Evolutionary conservation across 257 asterid species (phyloP).

Genomic region (Gentiana straminea): DNA sequence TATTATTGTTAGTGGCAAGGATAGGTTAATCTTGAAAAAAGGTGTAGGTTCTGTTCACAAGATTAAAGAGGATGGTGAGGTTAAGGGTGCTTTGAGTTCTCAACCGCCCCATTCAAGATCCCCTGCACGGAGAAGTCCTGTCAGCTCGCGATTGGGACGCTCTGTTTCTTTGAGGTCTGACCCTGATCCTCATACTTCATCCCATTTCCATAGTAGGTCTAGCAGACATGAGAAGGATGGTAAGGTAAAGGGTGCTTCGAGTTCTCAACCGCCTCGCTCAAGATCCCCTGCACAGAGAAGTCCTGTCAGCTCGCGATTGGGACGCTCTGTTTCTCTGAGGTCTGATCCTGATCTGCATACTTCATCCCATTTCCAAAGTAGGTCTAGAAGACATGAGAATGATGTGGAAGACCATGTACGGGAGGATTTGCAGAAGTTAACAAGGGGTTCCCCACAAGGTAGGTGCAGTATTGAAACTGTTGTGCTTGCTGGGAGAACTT

Average conservation of each 20-base stretch:
- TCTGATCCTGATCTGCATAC: slow-evolving; percentile 57
- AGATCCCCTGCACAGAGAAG: slow-evolving; percentile 78
- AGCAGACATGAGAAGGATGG: slow-evolving; percentile 62
- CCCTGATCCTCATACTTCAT: slow-evolving; percentile 47
- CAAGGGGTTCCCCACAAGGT: slow-evolving; percentile 82
- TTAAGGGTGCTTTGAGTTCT: slow-evolving; percentile 47
- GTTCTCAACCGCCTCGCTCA: slow-evolving; percentile 50
- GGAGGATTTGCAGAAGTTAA: slow-evolving; percentile 55
- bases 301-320: slow-evolving; percentile 58
- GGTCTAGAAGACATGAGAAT: slow-evolving; percentile 64
- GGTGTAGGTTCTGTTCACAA: slow-evolving; percentile 94
- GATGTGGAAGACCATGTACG: slow-evolving; percentile 63
- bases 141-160: slow-evolving; percentile 49
- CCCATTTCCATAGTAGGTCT: slow-evolving; percentile 40
- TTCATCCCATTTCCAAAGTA: slow-evolving; percentile 36
- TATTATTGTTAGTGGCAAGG: slow-evolving; percentile 95
- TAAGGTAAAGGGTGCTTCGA: slow-evolving; percentile 45
- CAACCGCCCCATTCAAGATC: slow-evolving; percentile 61
- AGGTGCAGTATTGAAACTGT: slow-evolving; percentile 23
- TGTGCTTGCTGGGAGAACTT: neutral
- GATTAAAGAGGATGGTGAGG: slow-evolving; percentile 61
- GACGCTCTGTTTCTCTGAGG: slow-evolving; percentile 52
- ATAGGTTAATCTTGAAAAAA: slow-evolving; percentile 72
- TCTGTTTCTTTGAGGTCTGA: slow-evolving; percentile 57
- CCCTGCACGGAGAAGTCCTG: slow-evolving; percentile 72